Base-by-base conservation (phyloP, 495 filamentous ascomycete species). In the Aspergillus olivimuriae region DNA sequence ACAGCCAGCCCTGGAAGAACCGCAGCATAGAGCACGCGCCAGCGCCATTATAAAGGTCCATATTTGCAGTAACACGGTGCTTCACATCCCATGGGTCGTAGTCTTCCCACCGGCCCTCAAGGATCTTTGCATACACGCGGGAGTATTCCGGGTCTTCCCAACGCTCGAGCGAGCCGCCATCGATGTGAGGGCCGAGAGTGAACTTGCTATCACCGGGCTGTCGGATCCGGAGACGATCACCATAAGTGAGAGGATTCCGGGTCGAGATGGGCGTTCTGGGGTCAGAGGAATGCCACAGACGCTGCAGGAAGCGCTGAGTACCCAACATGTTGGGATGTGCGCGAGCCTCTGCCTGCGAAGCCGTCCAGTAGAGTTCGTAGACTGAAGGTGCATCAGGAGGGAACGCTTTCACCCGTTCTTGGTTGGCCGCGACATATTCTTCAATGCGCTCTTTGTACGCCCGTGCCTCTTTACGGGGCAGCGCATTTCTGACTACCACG, bases 311-410 rank as follows among this genome's bases (percentile, higher is more conserved):
- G 11, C 63, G 67, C 52, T 94, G 87, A 0, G 82, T 71, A 22
- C 71, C 61, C 3, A 94, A 66, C 48, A 94, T 46, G 38, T 83
- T 81, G 8, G 83, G 74, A 59, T 95, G 83, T 0, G 75, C 69
- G 12, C 89, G 76, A 9, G 89, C 88, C 31, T 77, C 73, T 20
- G 86, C 66, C 53, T 95, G 89, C 3, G 82, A 66, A 5, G 78
- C 75, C 1, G 85, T 84, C 89, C 89, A 95, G 67, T 95, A 95
- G 2, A 95, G 69, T 56, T 95, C 89, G 53, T 82, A 90, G 3
- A 95, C 87, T 39, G 87, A 81, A 0, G 88, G 89, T 10, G 73
- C 74, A 15, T 78, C 70, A 1, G 70, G 42, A 0, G 80, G 80
- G 51, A 82, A 77, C 8, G 78, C 66, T 31, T 67, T 72, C 6